phyloP scores from a whole-genome alignment of 768 basidiomycete genomes.

The Tricholoma terreum region DNA sequence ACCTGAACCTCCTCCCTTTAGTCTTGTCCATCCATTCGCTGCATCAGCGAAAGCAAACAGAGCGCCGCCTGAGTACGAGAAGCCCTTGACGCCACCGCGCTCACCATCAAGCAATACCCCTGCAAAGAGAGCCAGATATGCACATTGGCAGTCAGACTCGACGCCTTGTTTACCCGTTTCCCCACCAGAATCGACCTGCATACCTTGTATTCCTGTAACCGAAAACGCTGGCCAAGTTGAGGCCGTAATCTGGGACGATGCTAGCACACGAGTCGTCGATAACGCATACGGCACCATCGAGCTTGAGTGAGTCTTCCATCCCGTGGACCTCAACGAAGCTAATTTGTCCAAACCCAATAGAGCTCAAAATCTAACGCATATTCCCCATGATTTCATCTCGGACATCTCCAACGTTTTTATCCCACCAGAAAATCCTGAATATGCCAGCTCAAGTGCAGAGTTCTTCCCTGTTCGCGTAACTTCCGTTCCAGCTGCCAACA shows the following conservation, averaged over 20 bases:
- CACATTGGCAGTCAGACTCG: slow-evolving; percentile 2
- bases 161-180: slow-evolving; percentile 1
- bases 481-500: slow-evolving; percentile 29
- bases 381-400: slow-evolving; percentile 47
- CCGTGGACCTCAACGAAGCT: background rate
- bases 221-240: slow-evolving; percentile 29
- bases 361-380: slow-evolving; percentile 38
- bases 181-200: slow-evolving; percentile 1
- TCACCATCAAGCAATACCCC: slow-evolving; percentile 8
- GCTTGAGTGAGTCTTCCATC: slow-evolving; percentile 43
- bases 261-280: slow-evolving; percentile 42
- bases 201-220: background rate
- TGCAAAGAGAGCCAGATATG: slow-evolving; percentile 14
- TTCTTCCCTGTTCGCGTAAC: slow-evolving; percentile 24
- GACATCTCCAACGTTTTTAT: slow-evolving; percentile 48
- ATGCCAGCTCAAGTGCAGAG: slow-evolving; percentile 6
- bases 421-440: slow-evolving; percentile 34
- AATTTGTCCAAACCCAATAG: slow-evolving; percentile 24
- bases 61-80: slow-evolving; percentile 44
- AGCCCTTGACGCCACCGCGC: slow-evolving; percentile 17
- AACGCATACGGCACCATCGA: slow-evolving; percentile 47
- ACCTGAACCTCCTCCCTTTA: slow-evolving; percentile 11
- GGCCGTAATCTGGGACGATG: slow-evolving; percentile 46
- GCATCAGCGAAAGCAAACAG: slow-evolving; percentile 51
- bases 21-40: slow-evolving; percentile 49